phyloP scores from a whole-genome alignment of 495 filamentous ascomycete genomes.

The Aspergillus conjunctus region DNA sequence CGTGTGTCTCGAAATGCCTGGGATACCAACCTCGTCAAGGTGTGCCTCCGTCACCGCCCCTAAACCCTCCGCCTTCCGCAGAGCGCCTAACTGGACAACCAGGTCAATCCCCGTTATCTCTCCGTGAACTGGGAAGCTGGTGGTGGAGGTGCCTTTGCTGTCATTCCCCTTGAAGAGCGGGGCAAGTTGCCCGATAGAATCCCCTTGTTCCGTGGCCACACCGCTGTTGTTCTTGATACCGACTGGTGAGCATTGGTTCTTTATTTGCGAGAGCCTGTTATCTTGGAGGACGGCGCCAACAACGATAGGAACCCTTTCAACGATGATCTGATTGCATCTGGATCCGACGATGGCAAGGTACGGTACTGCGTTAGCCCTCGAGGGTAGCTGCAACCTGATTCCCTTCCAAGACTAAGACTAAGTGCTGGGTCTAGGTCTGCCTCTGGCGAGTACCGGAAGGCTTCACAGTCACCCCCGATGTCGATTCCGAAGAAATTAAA shows the following conservation, averaged over 20 bases:
- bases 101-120: constrained; percentile 95
- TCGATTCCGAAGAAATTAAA: constrained; percentile 68
- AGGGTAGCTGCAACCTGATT: not conserved
- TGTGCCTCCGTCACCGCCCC: constrained; percentile 43
- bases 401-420: not conserved
- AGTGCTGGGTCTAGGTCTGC: constrained; percentile 59
- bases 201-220: constrained; percentile 94
- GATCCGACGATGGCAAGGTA: constrained; percentile 93
- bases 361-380: not conserved
- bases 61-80: constrained; percentile 27
- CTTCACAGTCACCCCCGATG: constrained; percentile 81
- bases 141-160: constrained; percentile 95
- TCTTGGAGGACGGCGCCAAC: constrained; percentile 25
- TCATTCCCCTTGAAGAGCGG: constrained; percentile 86
- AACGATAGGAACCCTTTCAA: constrained; percentile 85
- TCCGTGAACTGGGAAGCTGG: constrained; percentile 98
- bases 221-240: constrained; percentile 91
- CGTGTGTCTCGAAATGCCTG: constrained; percentile 94
- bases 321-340: constrained; percentile 88
- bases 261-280: not conserved
- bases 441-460: constrained; percentile 92
- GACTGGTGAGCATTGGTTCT: constrained; percentile 72
- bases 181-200: constrained; percentile 90
- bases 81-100: constrained; percentile 29
- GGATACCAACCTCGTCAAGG: constrained; percentile 98